Evolutionary conservation across 768 basidiomycete genomes (phyloP), one percentile per base, ranked within the genome.

Genomic region (Tulasnella sp.): DNA sequence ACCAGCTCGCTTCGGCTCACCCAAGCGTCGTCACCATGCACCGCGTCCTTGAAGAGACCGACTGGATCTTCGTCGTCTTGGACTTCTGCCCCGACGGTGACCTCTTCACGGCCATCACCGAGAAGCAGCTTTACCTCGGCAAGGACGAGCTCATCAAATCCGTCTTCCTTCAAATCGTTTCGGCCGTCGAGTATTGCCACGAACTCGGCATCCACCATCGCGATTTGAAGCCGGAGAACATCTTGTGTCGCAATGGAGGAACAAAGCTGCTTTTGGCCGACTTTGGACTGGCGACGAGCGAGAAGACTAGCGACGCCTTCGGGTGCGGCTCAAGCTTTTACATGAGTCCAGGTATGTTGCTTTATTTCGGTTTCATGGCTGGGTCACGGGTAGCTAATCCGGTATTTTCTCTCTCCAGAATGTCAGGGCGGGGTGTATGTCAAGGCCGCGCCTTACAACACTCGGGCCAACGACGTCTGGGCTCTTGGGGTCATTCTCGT

Each of bases 221-320:
- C 69, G 97, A 99, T 84, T 86, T 99, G 82, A 99, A 99, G 87
- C 97, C 97, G 5, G 97, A 99, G 86, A 98, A 86, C 81, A 86
- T 86, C 70, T 81, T 87, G 48, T 85, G 85, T 78, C 83, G 82
- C 26, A 80, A 81, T n/a, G 82, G 82, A 80, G 96, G 95, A 71
- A 86, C 88, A 80, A 87, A 89, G 73, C 89, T 98, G 74, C 91
- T 93, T 74, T 89, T 99, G 80, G 96, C 96, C 48, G 97, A 99
- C 85, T 99, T 99, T 84, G 97, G 97, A 32, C 89, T 99, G 9
- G 86, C 86, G 18, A 87, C 86, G 26, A 82, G 83, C 16, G 86
- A 87, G 79, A 81, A 81, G 70, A 81, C 80, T 51, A 84, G 84
- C 20, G 82, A 82, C 13, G 86, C 87, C 77, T 86, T 85, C 80